A percentile compares a stretch with the other conserved stretches of the same genome.
phyloP scores from a whole-genome alignment of 257 asterid genomes.

The Solanum tarijense region DNA sequence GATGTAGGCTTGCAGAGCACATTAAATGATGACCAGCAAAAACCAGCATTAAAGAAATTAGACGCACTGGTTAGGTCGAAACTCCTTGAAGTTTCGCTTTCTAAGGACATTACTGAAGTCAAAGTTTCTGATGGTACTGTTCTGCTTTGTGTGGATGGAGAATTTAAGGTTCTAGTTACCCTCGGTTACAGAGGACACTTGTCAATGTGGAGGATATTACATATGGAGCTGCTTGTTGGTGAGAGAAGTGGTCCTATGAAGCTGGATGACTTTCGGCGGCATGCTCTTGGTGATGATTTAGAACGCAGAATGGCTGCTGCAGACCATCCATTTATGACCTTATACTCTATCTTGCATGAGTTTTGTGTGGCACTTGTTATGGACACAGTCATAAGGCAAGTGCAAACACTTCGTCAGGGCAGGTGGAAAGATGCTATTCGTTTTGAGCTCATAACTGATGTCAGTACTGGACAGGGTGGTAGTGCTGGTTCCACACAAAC shows the following conservation, averaged over 20 bases:
- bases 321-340: constrained; percentile 63
- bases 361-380: constrained; percentile 85
- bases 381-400: constrained; percentile 98
- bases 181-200: constrained; percentile 98
- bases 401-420: constrained; percentile 81
- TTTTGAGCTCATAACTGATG: constrained; percentile 93
- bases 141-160: constrained; percentile 83
- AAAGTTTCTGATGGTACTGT: constrained; percentile 85
- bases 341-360: constrained; percentile 87
- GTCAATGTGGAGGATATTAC: constrained; percentile 96
- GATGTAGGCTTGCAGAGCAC: constrained; percentile 74
- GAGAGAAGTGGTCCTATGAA: constrained; percentile 76
- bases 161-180: constrained; percentile 86
- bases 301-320: constrained; percentile 97
- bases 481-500: constrained; percentile 33
- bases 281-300: constrained; percentile 95
- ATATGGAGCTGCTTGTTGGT: constrained; percentile 93
- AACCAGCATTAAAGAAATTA: constrained; percentile 71
- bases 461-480: constrained; percentile 61
- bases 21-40: constrained; percentile 62
- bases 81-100: constrained; percentile 75
- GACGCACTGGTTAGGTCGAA: constrained; percentile 83
- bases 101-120: constrained; percentile 65
- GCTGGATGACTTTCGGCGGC: constrained; percentile 81
- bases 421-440: constrained; percentile 97